Conservation (phyloP, 1,139 yeast species). For the Eremothecium cymbalariae region DNA sequence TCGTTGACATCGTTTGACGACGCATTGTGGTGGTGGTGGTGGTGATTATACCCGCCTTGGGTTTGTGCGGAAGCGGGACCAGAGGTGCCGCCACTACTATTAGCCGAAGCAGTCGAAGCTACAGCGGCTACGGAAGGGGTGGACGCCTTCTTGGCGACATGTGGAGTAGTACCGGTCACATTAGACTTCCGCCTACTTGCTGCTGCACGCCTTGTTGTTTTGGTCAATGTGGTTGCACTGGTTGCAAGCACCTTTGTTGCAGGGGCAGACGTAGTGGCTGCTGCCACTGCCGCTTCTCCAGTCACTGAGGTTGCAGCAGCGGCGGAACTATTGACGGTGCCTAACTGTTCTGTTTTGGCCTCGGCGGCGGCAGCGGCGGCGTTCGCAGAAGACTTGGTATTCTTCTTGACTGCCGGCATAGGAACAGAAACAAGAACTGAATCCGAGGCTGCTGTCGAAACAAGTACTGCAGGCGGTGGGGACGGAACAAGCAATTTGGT, state of each 20-base stretch:
- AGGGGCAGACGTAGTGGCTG: constrained; percentile 3
- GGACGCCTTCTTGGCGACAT: constrained; percentile 2
- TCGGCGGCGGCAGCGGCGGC: constrained; percentile 1
- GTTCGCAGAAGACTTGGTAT: neutral
- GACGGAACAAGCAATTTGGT: neutral
- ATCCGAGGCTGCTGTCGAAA: neutral
- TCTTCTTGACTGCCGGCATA: constrained; percentile 1
- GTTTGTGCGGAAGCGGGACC: constrained; percentile 1
- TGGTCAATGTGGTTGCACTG: no score
- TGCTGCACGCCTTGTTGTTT: neutral
- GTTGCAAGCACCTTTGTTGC: no score
- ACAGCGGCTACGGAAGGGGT: neutral
- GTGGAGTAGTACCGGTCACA: constrained; percentile 1
- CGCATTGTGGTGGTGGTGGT: constrained; percentile 9
- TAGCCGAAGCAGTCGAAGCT: neutral
- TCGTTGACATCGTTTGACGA: constrained; percentile 25
- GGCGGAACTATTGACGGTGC: constrained; percentile 1
- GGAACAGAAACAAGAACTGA: constrained; percentile 2
- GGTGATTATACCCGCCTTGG: neutral
- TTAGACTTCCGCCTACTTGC: constrained; percentile 2
- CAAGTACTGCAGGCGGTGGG: constrained; percentile 3
- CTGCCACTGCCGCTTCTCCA: neutral
- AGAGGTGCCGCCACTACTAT: neutral
- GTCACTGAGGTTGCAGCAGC: neutral
- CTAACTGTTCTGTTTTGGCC: no score